Percentiles rank a stretch among this genome's conserved stretches.
These are phyloP conservation scores for Suillus americanus DNA, from an alignment of 768 basidiomycete species.

Conservation along the genomic window DNA sequence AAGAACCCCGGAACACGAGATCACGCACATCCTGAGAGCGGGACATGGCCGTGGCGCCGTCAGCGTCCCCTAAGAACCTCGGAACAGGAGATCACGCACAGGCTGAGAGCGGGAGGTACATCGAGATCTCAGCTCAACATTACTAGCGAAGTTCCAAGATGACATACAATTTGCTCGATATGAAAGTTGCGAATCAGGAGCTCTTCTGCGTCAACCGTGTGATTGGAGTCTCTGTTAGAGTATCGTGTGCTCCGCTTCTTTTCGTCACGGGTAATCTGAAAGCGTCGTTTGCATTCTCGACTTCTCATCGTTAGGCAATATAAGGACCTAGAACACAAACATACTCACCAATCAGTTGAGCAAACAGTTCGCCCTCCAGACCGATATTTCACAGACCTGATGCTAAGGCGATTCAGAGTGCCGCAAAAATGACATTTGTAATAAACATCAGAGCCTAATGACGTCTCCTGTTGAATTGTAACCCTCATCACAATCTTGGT, in stretches of 20 bases:
- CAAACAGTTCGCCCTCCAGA: no score
- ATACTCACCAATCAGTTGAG: no score
- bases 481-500: constrained; percentile 28
- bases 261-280: constrained; percentile 14
- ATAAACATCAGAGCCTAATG: neutral
- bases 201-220: neutral
- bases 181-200: neutral
- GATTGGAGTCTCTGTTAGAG: neutral
- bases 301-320: no score
- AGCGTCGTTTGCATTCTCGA: no score
- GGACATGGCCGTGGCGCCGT: no score
- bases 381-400: neutral
- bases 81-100: neutral
- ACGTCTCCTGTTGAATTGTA: constrained; percentile 17
- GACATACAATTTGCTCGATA: neutral
- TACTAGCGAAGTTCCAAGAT: neutral
- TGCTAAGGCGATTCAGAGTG: neutral
- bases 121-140: neutral
- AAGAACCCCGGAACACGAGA: neutral
- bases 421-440: constrained; percentile 22
- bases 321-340: no score
- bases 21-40: no score
- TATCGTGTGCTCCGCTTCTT: no score
- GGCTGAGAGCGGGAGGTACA: neutral
- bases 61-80: no score